Conservation (phyloP, 2,329 filamentous ascomycete species). For the Colletotrichum agaves region DNA sequence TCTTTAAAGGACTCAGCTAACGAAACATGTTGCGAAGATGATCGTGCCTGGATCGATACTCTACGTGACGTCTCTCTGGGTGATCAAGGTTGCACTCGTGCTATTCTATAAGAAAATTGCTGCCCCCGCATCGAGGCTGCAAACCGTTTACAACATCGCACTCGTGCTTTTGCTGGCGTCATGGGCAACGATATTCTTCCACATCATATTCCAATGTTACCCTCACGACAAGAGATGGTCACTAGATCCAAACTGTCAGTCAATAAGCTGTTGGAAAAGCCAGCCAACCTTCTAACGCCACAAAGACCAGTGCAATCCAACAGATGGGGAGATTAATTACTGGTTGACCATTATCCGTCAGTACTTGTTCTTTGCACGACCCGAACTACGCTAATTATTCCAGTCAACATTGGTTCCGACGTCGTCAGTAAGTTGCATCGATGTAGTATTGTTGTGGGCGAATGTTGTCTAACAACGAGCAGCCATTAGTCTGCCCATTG, state of each 20-base stretch:
- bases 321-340: slow-evolving; percentile 34
- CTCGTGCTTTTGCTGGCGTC: slow-evolving; percentile 45
- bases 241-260: slow-evolving; percentile 41
- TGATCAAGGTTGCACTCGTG: slow-evolving; percentile 53
- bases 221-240: slow-evolving; percentile 48
- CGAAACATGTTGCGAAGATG: slow-evolving; percentile 42
- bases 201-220: slow-evolving; percentile 53
- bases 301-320: slow-evolving; percentile 32
- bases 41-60: slow-evolving; percentile 53
- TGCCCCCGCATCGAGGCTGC: slow-evolving; percentile 47
- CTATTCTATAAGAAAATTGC: slow-evolving; percentile 54
- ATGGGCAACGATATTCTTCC: slow-evolving; percentile 49
- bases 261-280: background rate
- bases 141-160: slow-evolving; percentile 50
- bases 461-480: slow-evolving; percentile 1
- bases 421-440: slow-evolving; percentile 2
- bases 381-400: background rate
- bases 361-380: background rate
- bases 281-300: slow-evolving; percentile 3
- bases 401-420: slow-evolving; percentile 14
- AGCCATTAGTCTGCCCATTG: slow-evolving; percentile 48
- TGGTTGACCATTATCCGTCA: slow-evolving; percentile 37
- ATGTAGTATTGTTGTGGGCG: background rate
- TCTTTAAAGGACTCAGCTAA: background rate
- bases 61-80: slow-evolving; percentile 53